Evolutionary conservation across 371 early-diverging fungal genomes (phyloP).

Genomic region (Zopfochytrium polystomum): DNA sequence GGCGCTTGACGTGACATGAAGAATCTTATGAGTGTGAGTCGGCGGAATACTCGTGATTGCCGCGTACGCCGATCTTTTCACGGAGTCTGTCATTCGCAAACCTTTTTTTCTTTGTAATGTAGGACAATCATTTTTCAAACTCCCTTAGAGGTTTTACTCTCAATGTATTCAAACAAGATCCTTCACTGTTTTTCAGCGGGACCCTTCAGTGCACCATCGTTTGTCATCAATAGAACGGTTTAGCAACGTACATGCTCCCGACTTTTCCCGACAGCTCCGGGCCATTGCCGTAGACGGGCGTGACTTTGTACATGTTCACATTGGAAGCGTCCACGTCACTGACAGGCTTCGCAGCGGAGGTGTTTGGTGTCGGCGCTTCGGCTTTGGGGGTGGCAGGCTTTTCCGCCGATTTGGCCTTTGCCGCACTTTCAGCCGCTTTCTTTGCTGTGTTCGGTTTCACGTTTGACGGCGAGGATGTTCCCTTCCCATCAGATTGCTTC

Average conservation of each 20-base stretch:
- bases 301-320: constrained; percentile 43
- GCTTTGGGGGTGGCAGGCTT: constrained; percentile 13
- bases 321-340: constrained; percentile 16
- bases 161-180: too few species aligned
- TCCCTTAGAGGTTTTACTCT: too few species aligned
- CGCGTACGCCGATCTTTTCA: too few species aligned
- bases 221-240: constrained; percentile 33
- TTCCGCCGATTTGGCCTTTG: constrained; percentile 12
- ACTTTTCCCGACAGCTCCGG: constrained; percentile 14
- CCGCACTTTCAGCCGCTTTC: constrained; percentile 14
- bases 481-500: too few species aligned
- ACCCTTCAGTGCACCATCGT: constrained; percentile 1
- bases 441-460: constrained; percentile 15
- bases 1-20: too few species aligned
- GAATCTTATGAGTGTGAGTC: too few species aligned
- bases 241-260: constrained; percentile 44
- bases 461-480: constrained; percentile 8
- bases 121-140: too few species aligned
- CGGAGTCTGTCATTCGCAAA: too few species aligned
- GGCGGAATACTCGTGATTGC: too few species aligned
- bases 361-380: too few species aligned
- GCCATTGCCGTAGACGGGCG: constrained; percentile 33
- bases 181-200: not conserved
- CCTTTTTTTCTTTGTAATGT: too few species aligned
- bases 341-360: constrained; percentile 17